A percentile compares a stretch with the other conserved stretches of the same genome.
phyloP scores from a whole-genome alignment of 1,284 basidiomycete genomes.

The Kwoniella shivajii region DNA sequence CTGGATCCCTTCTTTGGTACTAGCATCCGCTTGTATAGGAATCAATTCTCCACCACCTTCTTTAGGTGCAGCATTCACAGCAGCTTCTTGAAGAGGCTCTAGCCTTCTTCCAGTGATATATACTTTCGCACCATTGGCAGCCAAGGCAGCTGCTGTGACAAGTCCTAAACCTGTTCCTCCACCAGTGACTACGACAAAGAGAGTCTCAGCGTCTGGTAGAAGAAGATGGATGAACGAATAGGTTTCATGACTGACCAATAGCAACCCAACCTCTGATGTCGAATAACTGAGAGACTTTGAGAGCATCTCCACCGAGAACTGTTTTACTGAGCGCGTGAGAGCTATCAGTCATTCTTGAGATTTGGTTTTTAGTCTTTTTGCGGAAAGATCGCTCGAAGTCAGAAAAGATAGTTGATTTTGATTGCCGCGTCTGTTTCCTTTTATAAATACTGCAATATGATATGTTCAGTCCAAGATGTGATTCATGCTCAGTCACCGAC shows the following conservation, averaged over 20 bases:
- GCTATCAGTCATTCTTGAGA: slow-evolving; percentile 5
- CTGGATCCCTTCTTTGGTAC: slow-evolving; percentile 47
- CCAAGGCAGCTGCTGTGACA: slow-evolving; percentile 44
- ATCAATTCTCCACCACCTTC: slow-evolving; percentile 37
- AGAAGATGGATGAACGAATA: no score
- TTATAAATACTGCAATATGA: no score
- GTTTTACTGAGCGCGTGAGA: slow-evolving; percentile 15
- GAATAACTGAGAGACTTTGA: slow-evolving; percentile 42
- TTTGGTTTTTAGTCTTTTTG: no score
- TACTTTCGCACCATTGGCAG: slow-evolving; percentile 47
- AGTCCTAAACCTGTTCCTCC: slow-evolving; percentile 51
- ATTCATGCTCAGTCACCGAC: no score
- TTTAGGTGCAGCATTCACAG: slow-evolving; percentile 22
- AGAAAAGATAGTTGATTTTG: no score
- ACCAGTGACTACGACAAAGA: slow-evolving; percentile 37
- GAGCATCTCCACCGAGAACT: slow-evolving; percentile 28
- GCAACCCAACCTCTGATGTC: slow-evolving; percentile 47
- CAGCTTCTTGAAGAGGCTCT: slow-evolving; percentile 44
- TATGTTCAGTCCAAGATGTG: no score
- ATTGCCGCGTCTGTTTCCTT: no score
- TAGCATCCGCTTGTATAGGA: slow-evolving; percentile 46
- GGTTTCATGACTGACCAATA: slow-evolving; percentile 46
- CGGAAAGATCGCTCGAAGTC: no score
- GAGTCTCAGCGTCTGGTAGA: background rate
- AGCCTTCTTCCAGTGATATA: slow-evolving; percentile 51